Conservation (phyloP, 2,329 filamentous ascomycete species). For the Neofusicoccum laricinum region DNA sequence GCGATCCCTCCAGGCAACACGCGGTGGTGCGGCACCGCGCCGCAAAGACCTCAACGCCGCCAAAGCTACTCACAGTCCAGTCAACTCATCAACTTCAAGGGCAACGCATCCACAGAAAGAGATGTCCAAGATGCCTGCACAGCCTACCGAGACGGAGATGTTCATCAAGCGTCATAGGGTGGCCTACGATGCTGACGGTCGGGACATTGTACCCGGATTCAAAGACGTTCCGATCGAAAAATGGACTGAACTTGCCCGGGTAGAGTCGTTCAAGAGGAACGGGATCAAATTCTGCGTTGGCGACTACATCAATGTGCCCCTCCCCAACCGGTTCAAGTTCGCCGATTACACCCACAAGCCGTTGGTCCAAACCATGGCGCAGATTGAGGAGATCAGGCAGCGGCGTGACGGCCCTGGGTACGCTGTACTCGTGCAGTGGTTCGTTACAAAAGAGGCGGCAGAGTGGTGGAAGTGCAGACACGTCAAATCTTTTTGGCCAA, state of each 20-base stretch:
- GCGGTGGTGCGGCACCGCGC: background rate
- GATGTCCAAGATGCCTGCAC: background rate
- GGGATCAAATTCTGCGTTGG: background rate
- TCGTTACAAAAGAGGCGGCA: conserved; percentile 1
- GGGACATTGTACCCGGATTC: conserved; percentile 4
- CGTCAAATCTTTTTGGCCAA: background rate
- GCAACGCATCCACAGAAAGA: background rate
- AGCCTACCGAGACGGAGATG: background rate
- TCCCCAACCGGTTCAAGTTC: conserved; percentile 10
- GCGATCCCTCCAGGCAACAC: background rate
- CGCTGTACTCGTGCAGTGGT: conserved; percentile 11
- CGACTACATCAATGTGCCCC: conserved; percentile 3
- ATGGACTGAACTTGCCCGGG: background rate
- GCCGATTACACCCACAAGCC: conserved; percentile 6
- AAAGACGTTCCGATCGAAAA: background rate
- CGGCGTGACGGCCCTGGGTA: background rate
- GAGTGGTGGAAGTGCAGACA: conserved; percentile 4
- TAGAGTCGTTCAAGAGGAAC: background rate
- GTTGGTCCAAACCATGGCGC: background rate
- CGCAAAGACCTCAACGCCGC: background rate
- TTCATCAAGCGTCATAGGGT: conserved; percentile 7
- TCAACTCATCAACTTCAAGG: background rate
- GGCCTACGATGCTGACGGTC: background rate
- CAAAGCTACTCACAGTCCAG: background rate
- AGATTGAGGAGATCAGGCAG: background rate